Evolutionary conservation across 2,329 filamentous ascomycete genomes (phyloP).

Genomic region (Aureobasidium sp.): DNA sequence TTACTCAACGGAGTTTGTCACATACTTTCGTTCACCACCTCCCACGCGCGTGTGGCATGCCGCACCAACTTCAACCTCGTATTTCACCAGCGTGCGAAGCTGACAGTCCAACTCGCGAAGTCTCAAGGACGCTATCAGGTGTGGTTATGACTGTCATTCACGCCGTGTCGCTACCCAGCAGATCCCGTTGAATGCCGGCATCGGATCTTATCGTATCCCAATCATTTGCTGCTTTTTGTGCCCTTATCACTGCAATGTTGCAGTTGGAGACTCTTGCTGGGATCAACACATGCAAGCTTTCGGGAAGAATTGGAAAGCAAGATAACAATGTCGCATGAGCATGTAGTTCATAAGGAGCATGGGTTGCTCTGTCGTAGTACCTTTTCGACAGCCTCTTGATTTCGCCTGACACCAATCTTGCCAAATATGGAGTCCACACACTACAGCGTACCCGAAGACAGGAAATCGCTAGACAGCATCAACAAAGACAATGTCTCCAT

Average conservation of each 20-base stretch:
- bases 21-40: background rate
- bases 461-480: background rate
- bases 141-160: constrained; percentile 1
- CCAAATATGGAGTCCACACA: background rate
- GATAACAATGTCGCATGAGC: background rate
- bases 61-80: background rate
- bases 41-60: background rate
- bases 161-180: background rate
- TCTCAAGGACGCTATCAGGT: constrained; percentile 10
- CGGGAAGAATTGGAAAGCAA: background rate
- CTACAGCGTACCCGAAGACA: background rate
- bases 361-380: background rate
- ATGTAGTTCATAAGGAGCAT: background rate
- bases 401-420: background rate
- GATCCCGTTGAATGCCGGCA: background rate
- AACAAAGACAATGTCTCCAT: constrained; percentile 9
- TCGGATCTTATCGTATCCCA: background rate
- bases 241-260: background rate
- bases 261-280: background rate
- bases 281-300: background rate
- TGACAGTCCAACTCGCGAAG: background rate
- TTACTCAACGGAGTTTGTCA: background rate
- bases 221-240: constrained; percentile 6
- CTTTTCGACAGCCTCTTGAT: background rate
- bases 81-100: background rate